Conservation (phyloP, 306 rosid species). For the Cucumis sativus region Cucumber_9930_V3 NC_026659.2:24337001-24337500, state of each 20-base stretch:
- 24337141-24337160: not conserved
- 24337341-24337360: slow-evolving; percentile 32
- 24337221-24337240: not conserved
- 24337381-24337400: slow-evolving; percentile 28
- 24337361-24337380: slow-evolving; percentile 24
- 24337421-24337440: too few relatives aligned
- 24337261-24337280: not conserved
- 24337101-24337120: not conserved
- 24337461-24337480: too few relatives aligned
- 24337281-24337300: not conserved
- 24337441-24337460: too few relatives aligned
- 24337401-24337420: slow-evolving; percentile 17
- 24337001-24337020: not conserved
- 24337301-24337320: slow-evolving; percentile 18
- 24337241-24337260: not conserved
- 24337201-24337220: not conserved
- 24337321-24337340: slow-evolving; percentile 26
- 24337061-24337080: not conserved
- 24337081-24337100: not conserved
- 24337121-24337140: not conserved
- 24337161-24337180: not conserved
- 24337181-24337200: not conserved
- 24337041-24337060: not conserved
- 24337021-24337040: not conserved
- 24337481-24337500: too few relatives aligned